phyloP scores from a whole-genome alignment of 768 basidiomycete species.

The Hypsizygus marmoreus region DNA sequence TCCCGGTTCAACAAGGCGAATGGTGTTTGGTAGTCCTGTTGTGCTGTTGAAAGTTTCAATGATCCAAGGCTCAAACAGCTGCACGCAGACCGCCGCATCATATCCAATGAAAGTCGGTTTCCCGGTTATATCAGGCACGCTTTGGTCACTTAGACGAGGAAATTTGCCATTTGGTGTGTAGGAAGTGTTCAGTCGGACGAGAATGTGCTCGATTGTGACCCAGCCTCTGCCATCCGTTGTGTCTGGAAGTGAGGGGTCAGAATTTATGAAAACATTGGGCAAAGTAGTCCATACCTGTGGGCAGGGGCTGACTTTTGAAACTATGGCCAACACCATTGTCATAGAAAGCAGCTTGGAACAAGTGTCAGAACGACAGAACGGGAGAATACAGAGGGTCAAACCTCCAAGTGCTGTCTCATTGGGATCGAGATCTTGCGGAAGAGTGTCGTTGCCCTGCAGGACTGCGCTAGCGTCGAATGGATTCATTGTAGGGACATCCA shows the following conservation, averaged over 20 bases:
- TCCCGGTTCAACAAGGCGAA: slow-evolving; percentile 32
- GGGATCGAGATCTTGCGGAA: slow-evolving; percentile 24
- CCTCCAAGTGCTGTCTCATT: slow-evolving; percentile 26
- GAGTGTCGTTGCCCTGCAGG: slow-evolving; percentile 22
- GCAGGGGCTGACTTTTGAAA: slow-evolving; percentile 27
- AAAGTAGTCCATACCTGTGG: slow-evolving; percentile 21
- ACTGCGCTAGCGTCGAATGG: slow-evolving; percentile 24
- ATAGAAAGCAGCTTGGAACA: slow-evolving; percentile 28
- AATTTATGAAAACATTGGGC: background rate
- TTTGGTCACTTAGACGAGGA: slow-evolving; percentile 16
- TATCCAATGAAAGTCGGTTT: slow-evolving; percentile 36
- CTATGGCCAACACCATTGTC: slow-evolving; percentile 32
- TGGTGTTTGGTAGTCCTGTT: slow-evolving; percentile 28
- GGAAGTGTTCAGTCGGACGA: slow-evolving; percentile 37
- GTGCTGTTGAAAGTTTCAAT: slow-evolving; percentile 39
- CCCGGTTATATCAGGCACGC: slow-evolving; percentile 25
- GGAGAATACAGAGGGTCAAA: slow-evolving; percentile 3
- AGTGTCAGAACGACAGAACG: background rate
- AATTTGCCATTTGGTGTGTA: slow-evolving; percentile 35
- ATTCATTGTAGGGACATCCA: slow-evolving; percentile 26
- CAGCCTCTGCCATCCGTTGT: slow-evolving; percentile 36
- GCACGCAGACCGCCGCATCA: slow-evolving; percentile 40
- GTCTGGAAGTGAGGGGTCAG: background rate
- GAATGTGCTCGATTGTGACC: slow-evolving; percentile 33
- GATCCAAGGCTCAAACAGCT: slow-evolving; percentile 44